A percentile compares a stretch with the other conserved stretches of the same genome.
Conservation (phyloP, 495 filamentous ascomycete genomes). For the Daldinia concentrica region DNA sequence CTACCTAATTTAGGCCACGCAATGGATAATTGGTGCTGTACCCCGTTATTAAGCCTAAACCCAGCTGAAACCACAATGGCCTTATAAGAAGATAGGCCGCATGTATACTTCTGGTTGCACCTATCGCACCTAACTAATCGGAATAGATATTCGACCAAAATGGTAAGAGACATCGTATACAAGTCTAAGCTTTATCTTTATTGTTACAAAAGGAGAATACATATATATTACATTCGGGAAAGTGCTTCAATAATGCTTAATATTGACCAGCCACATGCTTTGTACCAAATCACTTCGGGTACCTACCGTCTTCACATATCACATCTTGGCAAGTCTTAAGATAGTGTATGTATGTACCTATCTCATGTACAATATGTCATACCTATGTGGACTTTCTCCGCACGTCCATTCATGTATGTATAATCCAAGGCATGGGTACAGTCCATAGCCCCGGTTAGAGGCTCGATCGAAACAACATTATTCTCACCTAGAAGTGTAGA, state of each 20-base stretch:
- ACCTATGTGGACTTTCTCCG: slow-evolving; percentile 20
- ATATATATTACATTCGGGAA: background rate
- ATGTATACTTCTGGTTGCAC: background rate
- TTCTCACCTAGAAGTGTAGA: slow-evolving; percentile 18
- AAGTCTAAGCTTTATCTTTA: background rate
- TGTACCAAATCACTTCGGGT: background rate
- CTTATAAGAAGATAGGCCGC: background rate
- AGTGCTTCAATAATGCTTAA: background rate
- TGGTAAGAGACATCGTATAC: slow-evolving; percentile 1
- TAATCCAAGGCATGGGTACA: background rate
- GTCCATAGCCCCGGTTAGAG: background rate
- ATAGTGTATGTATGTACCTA: background rate
- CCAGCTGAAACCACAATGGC: slow-evolving; percentile 34
- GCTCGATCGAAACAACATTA: slow-evolving; percentile 27
- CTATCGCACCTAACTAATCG: slow-evolving; percentile 10
- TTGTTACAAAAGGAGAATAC: background rate
- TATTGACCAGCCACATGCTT: background rate
- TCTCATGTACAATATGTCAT: slow-evolving; percentile 14
- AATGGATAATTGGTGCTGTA: background rate
- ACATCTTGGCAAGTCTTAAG: background rate
- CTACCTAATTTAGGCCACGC: slow-evolving; percentile 30
- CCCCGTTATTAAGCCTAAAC: slow-evolving; percentile 25
- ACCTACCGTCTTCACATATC: background rate
- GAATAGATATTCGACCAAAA: background rate
- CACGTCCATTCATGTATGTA: background rate